Evolutionary conservation across 2,329 filamentous ascomycete genomes (phyloP), one percentile per base, ranked within the genome.

Genomic region (Claviceps citrina): DNA sequence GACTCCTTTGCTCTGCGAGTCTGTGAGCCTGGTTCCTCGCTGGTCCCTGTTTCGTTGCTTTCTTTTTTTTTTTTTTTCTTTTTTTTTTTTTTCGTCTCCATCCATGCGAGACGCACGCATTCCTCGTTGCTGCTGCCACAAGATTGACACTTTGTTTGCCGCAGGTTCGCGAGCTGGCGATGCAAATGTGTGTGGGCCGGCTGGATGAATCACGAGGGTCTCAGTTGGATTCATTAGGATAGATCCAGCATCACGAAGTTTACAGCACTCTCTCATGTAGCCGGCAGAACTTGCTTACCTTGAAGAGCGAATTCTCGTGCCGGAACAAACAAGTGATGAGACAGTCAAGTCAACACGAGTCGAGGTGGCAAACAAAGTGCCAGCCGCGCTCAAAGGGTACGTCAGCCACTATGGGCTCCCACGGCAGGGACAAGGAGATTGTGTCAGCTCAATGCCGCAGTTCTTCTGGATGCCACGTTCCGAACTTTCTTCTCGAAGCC

Each of bases 401-500:
- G 32, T 12, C 32, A 35, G 32, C n/a, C n/a, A n/a, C n/a, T n/a
- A n/a, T n/a, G n/a, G n/a, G n/a, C n/a, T n/a, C n/a, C n/a, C n/a
- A n/a, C n/a, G 22, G 8, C 22, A 24, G 22, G 22, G 22, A 24
- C 22, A 5, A 24, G 22, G 22, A 24, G 8, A n/a, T n/a, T n/a
- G n/a, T n/a, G n/a, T n/a, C n/a, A 26, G 33, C 33, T 36, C 22
- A n/a, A n/a, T 35, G n/a, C 22, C 26, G 24, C 12, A 27, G 4
- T 6, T 27, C 16, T 27, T 27, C 34, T 15, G 27, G 13, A 25
- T 27, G 34, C n/a, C 16, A 9, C 25, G 34, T 26, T 38, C 20
- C 28, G 18, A 15, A 32, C 19, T 19, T 19, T n/a, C 36, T 38
- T 38, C 36, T 26, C 31, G 36, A 38, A 38, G 36, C 28, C n/a